phyloP scores from a whole-genome alignment of 2,329 filamentous ascomycete species.

The Alternaria angustiovoidea region DNA sequence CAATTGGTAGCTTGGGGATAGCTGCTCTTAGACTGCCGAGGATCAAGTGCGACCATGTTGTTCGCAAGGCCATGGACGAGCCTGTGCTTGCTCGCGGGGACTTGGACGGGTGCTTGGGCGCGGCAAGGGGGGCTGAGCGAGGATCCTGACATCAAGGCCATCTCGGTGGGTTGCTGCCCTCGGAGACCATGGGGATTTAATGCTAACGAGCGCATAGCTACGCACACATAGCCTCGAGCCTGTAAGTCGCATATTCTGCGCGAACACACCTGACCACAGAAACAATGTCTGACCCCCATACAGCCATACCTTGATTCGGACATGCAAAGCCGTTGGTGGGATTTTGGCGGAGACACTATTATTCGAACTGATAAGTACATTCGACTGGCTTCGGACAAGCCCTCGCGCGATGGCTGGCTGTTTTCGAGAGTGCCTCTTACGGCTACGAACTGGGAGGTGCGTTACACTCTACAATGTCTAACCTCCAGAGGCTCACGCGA shows the following conservation, averaged over 20 bases:
- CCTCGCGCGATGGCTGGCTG: constrained; percentile 90
- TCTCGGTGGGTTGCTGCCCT: constrained; percentile 63
- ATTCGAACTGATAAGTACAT: constrained; percentile 82
- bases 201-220: constrained; percentile 63
- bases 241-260: constrained; percentile 62
- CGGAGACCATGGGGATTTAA: neutral
- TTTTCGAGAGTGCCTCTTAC: constrained; percentile 94
- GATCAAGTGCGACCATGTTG: constrained; percentile 40
- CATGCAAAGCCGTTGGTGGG: constrained; percentile 98
- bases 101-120: constrained; percentile 39
- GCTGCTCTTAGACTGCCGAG: constrained; percentile 24
- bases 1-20: constrained; percentile 21
- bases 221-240: constrained; percentile 84
- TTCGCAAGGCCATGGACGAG: constrained; percentile 47
- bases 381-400: constrained; percentile 87
- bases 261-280: neutral
- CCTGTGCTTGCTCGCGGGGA: constrained; percentile 51
- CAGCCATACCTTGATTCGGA: constrained; percentile 97
- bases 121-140: constrained; percentile 43
- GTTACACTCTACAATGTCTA: neutral
- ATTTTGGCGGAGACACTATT: constrained; percentile 96
- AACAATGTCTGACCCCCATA: constrained; percentile 19
- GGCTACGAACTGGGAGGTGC: constrained; percentile 94
- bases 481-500: constrained; percentile 35
- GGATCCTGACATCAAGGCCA: constrained; percentile 66